These are phyloP conservation scores for Dendrobium catenatum DNA, from an alignment of 106 monocot genomes.

Conservation along the genomic window DNA sequence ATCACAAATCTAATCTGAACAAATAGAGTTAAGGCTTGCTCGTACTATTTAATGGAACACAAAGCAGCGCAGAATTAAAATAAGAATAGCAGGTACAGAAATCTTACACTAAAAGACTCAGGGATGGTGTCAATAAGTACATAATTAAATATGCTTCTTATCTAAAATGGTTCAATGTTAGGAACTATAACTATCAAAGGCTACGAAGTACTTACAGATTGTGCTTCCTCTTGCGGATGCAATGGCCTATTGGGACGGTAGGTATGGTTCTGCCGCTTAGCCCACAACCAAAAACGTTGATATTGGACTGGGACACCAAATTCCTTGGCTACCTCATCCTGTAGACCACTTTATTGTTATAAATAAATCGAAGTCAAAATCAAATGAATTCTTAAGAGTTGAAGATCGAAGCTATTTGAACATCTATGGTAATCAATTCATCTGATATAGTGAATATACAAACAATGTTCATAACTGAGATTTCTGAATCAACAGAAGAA, in stretches of 20 bases:
- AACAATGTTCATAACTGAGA: neutral
- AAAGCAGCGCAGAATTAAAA: neutral
- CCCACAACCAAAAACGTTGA: conserved; percentile 97
- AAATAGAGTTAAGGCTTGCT: neutral
- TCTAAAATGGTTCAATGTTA: neutral
- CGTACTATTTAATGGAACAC: neutral
- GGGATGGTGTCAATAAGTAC: neutral
- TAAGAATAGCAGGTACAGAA: neutral
- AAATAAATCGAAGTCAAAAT: conserved; percentile 10
- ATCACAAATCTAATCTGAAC: neutral
- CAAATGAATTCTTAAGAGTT: neutral
- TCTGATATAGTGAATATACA: neutral
- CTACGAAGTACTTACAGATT: conserved; percentile 59
- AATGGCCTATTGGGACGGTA: conserved; percentile 95
- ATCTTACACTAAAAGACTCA: neutral
- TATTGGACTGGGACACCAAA: conserved; percentile 86
- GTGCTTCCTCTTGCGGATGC: conserved; percentile 73
- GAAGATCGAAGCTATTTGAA: neutral
- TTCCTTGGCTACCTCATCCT: conserved; percentile 98
- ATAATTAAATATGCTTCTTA: neutral
- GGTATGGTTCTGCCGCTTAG: conserved; percentile 97
- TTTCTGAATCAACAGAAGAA: neutral
- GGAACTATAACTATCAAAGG: neutral
- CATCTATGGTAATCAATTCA: neutral
- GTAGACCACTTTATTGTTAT: conserved; percentile 13